Percentiles rank a stretch among this genome's conserved stretches.
phyloP scores from a whole-genome alignment of 495 filamentous ascomycete genomes.

The Immersiella caudata region DNA sequence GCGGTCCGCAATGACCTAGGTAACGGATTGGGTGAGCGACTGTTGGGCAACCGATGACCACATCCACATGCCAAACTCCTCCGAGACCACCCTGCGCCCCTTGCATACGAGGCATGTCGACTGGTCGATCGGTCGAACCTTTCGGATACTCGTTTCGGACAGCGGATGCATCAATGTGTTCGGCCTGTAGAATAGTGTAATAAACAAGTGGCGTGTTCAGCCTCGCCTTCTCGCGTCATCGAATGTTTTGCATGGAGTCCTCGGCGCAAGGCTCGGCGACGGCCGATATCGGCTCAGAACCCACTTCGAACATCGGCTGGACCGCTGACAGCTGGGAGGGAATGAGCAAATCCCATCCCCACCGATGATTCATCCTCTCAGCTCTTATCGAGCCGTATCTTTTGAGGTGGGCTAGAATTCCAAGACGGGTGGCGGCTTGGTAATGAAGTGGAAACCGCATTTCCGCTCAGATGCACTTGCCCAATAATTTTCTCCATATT shows the following conservation, averaged over 20 bases:
- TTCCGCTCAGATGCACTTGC: slow-evolving; percentile 15
- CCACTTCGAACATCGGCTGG: background rate
- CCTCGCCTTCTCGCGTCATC: slow-evolving; percentile 5
- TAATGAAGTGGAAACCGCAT: slow-evolving; percentile 32
- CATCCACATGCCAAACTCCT: background rate
- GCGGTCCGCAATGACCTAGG: background rate
- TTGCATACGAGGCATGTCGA: background rate
- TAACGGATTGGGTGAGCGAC: too few species aligned
- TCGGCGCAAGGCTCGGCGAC: background rate
- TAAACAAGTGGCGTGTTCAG: slow-evolving; percentile 3
- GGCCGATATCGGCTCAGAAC: background rate
- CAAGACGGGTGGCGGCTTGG: slow-evolving; percentile 18
- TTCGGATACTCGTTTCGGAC: background rate
- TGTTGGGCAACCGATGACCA: background rate
- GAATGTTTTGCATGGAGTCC: background rate
- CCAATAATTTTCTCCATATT: slow-evolving; percentile 14
- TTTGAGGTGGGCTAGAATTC: slow-evolving; percentile 1
- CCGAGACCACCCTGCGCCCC: background rate
- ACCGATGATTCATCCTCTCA: background rate
- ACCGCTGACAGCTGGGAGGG: background rate
- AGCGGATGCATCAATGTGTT: background rate
- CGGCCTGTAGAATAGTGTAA: background rate
- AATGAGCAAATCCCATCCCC: background rate
- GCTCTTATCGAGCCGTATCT: background rate
- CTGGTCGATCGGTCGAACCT: background rate